Percentiles rank a stretch among this genome's conserved stretches.
These are phyloP conservation scores for Volvariella surrecta DNA, from an alignment of 1,284 basidiomycete species.

Conservation along the genomic window DNA sequence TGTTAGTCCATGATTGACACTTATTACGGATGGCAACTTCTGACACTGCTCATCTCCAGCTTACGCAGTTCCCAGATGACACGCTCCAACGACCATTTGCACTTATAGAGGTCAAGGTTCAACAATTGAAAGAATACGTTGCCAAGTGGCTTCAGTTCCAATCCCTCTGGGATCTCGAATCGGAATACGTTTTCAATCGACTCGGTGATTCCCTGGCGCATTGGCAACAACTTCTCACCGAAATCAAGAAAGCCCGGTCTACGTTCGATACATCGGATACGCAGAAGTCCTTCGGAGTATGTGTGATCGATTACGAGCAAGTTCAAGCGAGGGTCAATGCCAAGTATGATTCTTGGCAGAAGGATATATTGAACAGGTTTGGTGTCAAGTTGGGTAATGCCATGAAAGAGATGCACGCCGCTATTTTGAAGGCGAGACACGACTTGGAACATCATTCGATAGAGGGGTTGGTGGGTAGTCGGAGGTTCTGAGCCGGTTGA, in stretches of 20 bases:
- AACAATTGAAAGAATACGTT: slow-evolving; percentile 84
- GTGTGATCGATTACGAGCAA: slow-evolving; percentile 95
- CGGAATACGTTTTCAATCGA: slow-evolving; percentile 92
- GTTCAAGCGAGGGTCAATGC: slow-evolving; percentile 96
- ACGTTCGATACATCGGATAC: slow-evolving; percentile 97
- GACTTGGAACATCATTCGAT: slow-evolving; percentile 89
- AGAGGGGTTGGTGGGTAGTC: slow-evolving; percentile 35
- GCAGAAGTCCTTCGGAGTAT: slow-evolving; percentile 86
- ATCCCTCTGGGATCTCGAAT: slow-evolving; percentile 96
- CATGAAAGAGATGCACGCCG: slow-evolving; percentile 95
- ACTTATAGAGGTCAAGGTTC: slow-evolving; percentile 84
- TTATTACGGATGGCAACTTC: slow-evolving; percentile 1
- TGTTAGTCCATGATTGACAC: slow-evolving; percentile 34
- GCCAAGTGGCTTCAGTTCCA: slow-evolving; percentile 99
- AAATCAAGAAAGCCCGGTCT: slow-evolving; percentile 93
- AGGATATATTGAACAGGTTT: slow-evolving; percentile 88
- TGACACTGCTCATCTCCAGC: slow-evolving; percentile 29
- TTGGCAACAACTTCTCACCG: slow-evolving; percentile 93
- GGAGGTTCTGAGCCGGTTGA: too few relatives aligned
- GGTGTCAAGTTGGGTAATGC: slow-evolving; percentile 86
- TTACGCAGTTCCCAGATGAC: slow-evolving; percentile 68
- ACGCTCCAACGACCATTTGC: slow-evolving; percentile 79
- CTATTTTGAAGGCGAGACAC: slow-evolving; percentile 87
- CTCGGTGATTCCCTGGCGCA: slow-evolving; percentile 87
- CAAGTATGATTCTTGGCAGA: slow-evolving; percentile 98